Evolutionary conservation across 129 eudicot genomes (phyloP), one percentile per base, ranked within the genome.

Genomic region (Flaveria brownii): DNA sequence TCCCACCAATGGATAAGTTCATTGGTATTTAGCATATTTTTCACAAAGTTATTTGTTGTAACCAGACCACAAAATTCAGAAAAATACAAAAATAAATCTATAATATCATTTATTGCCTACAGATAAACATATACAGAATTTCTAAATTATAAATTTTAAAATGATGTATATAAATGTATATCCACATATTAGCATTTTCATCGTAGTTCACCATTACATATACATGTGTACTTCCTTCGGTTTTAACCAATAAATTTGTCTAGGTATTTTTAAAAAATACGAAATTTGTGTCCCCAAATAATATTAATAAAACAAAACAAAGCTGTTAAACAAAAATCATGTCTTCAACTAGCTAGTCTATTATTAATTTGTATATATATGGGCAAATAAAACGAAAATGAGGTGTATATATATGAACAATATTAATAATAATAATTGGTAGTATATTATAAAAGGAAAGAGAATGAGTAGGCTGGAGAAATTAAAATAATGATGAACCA

Each of bases 71-170:
- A 62, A 62, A 62, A 30, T 62, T 14, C 12, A 28, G 45, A 28
- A 62, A 62, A 62, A 28, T 62, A 62, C 68, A 62, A 62, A 62
- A 62, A 28, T 4, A 62, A 62, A 62, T 28, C 68, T 5, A 13
- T 9, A 62, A 28, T 62, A 30, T 30, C 43, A 26, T 25, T 23
- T 12, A 61, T 25, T 2, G 18, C 25, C 9, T 25, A 62, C 6
- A 62, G 68, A 62, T 30, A 36, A 60, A 28, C 11, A 30, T 14
- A 15, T 28, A 28, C 5, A 26, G 10, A 62, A 13, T 62, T 62
- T 30, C 17, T 0, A 18, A 25, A 11, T 12, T 23, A 60, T n/a
- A 60, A 23, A 12, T 23, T 3, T 23, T 2, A 25, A 25, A 60
- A 2, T 11, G 22, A 8, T 1, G 1, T 11, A 14, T 0, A 12